Conservation (phyloP, 257 asterid species). For the Solanum ossicruentum region DNA sequence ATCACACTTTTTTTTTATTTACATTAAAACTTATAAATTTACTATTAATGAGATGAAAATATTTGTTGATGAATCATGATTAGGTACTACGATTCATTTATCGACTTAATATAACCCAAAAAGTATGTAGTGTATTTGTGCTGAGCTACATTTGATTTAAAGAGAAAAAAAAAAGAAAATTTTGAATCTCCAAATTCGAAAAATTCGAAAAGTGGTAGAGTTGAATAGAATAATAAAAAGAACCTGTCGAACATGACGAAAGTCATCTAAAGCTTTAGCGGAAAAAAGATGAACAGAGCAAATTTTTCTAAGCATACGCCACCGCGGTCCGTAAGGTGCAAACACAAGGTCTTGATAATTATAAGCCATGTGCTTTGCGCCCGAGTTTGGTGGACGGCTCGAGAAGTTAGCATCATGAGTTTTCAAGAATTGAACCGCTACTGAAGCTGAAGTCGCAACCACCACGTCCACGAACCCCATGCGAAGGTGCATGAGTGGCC, state of each 20-base stretch:
- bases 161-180: too few species aligned
- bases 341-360: conserved; percentile 80
- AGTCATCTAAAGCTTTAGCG: conserved; percentile 66
- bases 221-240: neutral
- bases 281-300: conserved; percentile 72
- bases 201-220: accelerated
- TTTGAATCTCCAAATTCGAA: too few species aligned
- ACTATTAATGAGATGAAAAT: too few species aligned
- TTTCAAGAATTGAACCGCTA: conserved; percentile 72
- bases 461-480: conserved; percentile 72
- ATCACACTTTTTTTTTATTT: too few species aligned
- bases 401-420: conserved; percentile 63
- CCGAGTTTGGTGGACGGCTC: conserved; percentile 80
- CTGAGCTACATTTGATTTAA: too few species aligned
- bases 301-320: conserved; percentile 73
- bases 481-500: conserved; percentile 71
- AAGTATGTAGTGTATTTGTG: too few species aligned
- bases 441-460: conserved; percentile 64
- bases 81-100: too few species aligned
- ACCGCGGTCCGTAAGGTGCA: conserved; percentile 91
- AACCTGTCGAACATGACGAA: conserved; percentile 64
- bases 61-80: too few species aligned
- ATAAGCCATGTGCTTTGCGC: conserved; percentile 73
- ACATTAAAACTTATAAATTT: too few species aligned
- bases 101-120: too few species aligned